Base-by-base conservation (phyloP, 208 protist species). In the Trypanosoma rangeli region DNA sequence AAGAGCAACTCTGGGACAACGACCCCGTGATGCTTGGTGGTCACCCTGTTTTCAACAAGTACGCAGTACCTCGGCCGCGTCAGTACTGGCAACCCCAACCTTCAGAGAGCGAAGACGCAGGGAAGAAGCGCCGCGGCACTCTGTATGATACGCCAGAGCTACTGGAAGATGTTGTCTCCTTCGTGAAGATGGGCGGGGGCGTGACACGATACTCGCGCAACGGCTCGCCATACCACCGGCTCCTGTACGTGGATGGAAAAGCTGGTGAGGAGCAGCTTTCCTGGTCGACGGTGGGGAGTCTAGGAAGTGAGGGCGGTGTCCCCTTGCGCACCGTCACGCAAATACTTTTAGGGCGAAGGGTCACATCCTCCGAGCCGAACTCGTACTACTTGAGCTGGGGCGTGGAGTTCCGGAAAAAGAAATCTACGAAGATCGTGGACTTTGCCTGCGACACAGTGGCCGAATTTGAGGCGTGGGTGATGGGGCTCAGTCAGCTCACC, bases 381-480 rank as follows among this genome's bases (percentile, higher is more conserved):
- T 35, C 31, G 18, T 60, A 39, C 15, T 67, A 68, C 53, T 33
- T 52, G n/a, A 57, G 60, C 31, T 74, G 59, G 59, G 26, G 64
- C 28, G 20, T 68, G 48, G 44, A 53, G 46, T 50, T 60, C 50
- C 4, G 35, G 7, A 29, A 33, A 12, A 12, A 39, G 26, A 56
- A 46, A 26, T 56, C 50, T 20, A 44, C 18, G 39, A 53, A 49
- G 63, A 65, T 39, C 28, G 49, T 94, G 1, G 84, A 94, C 67
- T 54, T 93, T 37, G 69, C 83, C 22, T 90, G 84, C 53, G 73
- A 80, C 13, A 76, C 73, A 28, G 35, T 68, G 37, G 39, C 29
- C 12, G 89, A 94, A 53, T 57, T 91, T 58, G 92, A 96, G 76
- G 80, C 81, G 37, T 94, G 87, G 87, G 77, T 94, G 56, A 68